Percentiles rank a stretch among this genome's conserved stretches.
Evolutionary conservation across 2,329 filamentous ascomycete genomes (phyloP).

Genomic region (Hypoxylon sp.): DNA sequence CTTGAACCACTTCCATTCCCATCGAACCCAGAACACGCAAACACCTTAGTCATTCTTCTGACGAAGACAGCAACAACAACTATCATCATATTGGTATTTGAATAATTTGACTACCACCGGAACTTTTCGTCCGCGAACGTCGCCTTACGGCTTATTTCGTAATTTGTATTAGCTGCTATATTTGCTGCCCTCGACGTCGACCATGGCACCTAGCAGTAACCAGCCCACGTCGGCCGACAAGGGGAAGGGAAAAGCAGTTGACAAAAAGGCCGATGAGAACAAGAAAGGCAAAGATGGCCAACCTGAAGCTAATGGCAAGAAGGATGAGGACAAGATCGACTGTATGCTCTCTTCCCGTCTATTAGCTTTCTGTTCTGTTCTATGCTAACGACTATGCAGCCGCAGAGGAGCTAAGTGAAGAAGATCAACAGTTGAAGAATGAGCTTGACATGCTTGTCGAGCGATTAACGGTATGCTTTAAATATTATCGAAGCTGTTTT

Average conservation of each 20-base stretch:
- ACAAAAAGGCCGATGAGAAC: slow-evolving; percentile 71
- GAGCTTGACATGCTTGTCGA: slow-evolving; percentile 99
- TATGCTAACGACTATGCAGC: slow-evolving; percentile 58
- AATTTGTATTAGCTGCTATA: slow-evolving; percentile 37
- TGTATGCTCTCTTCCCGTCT: slow-evolving; percentile 55
- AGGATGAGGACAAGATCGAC: slow-evolving; percentile 77
- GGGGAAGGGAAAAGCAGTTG: slow-evolving; percentile 93
- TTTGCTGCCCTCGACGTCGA: slow-evolving; percentile 54
- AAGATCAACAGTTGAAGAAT: slow-evolving; percentile 97
- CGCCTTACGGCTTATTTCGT: slow-evolving; percentile 42
- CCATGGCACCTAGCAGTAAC: slow-evolving; percentile 96
- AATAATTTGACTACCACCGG: slow-evolving; percentile 9
- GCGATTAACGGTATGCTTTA: slow-evolving; percentile 80
- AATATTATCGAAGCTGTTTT: background rate
- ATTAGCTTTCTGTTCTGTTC: slow-evolving; percentile 39
- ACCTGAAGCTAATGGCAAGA: slow-evolving; percentile 78
- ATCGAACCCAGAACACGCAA: slow-evolving; percentile 16
- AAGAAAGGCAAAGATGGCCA: slow-evolving; percentile 80
- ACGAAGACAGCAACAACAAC: background rate
- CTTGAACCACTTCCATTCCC: slow-evolving; percentile 21
- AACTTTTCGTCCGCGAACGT: slow-evolving; percentile 30
- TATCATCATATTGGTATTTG: slow-evolving; percentile 19
- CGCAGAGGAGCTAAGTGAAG: slow-evolving; percentile 93
- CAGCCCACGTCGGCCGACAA: slow-evolving; percentile 88
- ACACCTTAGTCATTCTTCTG: slow-evolving; percentile 3